Base-by-base conservation (phyloP, 768 basidiomycete species). In the Boletus rufocinnamomeus region DNA sequence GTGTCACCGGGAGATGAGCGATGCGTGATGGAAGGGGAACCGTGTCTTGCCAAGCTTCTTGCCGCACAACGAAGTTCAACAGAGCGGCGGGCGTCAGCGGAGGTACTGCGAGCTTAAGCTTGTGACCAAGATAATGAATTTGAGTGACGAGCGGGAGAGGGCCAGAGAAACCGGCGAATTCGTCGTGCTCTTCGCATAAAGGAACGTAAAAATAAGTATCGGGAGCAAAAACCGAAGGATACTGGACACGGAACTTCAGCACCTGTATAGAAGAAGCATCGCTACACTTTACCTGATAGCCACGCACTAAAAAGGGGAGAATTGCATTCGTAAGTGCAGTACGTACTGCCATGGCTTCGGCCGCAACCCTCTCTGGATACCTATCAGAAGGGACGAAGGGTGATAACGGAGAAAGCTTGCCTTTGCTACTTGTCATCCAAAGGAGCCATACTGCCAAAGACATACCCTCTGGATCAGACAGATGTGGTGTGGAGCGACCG, bases 161-260 rank as follows among this genome's bases (percentile, higher is more conserved):
- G 5, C 75, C 69, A n/a, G 75, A 74, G 44, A 66, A 66, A 56
- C 69, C 69, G 54, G 52, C 16, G 3, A 44, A 43, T 34, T 61
- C 62, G 13, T 72, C 68, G 21, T 68, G 57, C 14, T 68, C 65
- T 30, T 64, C 67, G 27, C 71, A 72, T 27, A 80, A 52, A 1
- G 81, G 80, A 13, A 82, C 67, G 41, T 73, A 65, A 59, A 80
- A 79, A 64, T 72, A 72, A n/a, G 71, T 60, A 57, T 82, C 81
- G 4, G 79, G 78, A 30, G 75, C 79, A 61, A 79, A 76, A 23
- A 75, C 40, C 1, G 77, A 76, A 21, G 81, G 72, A 55, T 76
- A 73, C 80, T 82, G 54, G 14, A 30, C 14, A 30, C 32, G 34
- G n/a, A 32, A 41, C 59, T 55, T 65, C 10, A 66, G 57, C 46